A percentile compares a stretch with the other conserved stretches of the same genome.
Evolutionary conservation across 1,139 yeast species (phyloP).

Genomic region (Suhomyces ambrosiae): DNA sequence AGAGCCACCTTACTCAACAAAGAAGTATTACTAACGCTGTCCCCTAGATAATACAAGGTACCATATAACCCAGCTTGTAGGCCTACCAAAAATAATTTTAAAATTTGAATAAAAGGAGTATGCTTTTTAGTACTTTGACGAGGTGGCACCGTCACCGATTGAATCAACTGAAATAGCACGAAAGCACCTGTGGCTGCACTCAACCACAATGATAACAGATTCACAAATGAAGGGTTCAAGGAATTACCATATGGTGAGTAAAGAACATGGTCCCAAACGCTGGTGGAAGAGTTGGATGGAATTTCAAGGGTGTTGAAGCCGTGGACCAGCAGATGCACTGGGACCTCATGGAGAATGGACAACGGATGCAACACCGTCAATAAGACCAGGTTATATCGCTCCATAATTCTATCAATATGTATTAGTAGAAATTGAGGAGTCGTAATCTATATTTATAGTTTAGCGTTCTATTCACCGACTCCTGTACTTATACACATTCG

Average conservation of each 20-base stretch:
- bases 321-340: neutral
- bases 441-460: neutral
- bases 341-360: conserved; percentile 3
- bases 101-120: conserved; percentile 17
- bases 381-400: conserved; percentile 5
- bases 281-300: neutral
- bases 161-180: conserved; percentile 17
- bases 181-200: conserved; percentile 15
- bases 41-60: conserved; percentile 1
- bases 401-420: conserved; percentile 1
- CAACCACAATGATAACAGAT: conserved; percentile 7
- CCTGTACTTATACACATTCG: neutral
- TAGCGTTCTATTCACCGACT: no score
- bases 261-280: conserved; percentile 19
- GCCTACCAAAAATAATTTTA: conserved; percentile 10
- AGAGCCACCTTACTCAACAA: conserved; percentile 1
- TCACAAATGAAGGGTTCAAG: conserved; percentile 19
- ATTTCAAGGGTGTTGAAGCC: neutral
- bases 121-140: conserved; percentile 7
- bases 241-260: conserved; percentile 19
- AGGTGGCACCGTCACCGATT: conserved; percentile 2
- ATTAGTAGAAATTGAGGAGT: neutral
- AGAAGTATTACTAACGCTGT: neutral
- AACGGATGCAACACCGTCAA: conserved; percentile 9
- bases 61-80: conserved; percentile 8